Conservation (phyloP, 345 rosid genomes). For the Populus simonii region DNA sequence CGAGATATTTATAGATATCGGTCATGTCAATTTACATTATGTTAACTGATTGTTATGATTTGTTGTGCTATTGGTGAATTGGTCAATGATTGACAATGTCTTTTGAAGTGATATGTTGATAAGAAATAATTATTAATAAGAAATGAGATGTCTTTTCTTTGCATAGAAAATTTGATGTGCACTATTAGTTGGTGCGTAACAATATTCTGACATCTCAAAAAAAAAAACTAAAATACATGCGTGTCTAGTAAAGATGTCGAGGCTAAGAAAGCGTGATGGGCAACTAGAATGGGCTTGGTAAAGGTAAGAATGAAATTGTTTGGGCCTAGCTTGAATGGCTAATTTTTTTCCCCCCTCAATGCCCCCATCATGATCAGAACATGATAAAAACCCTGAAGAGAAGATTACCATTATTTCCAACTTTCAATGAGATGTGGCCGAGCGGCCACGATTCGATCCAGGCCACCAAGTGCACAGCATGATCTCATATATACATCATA, state of each 20-base stretch:
- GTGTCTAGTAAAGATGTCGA: background rate
- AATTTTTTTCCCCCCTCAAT: no score
- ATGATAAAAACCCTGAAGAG: background rate
- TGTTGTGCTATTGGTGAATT: background rate
- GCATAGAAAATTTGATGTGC: no score
- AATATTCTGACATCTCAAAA: no score
- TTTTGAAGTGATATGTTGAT: no score
- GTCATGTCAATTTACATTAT: background rate
- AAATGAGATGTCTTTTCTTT: accelerated
- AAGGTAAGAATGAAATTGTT: no score
- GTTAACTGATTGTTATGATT: accelerated
- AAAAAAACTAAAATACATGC: no score
- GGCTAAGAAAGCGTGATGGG: no score
- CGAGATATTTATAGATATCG: background rate
- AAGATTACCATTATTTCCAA: background rate
- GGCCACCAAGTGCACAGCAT: slow-evolving; percentile 17
- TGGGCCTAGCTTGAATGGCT: no score
- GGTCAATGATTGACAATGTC: accelerated
- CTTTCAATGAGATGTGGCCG: background rate
- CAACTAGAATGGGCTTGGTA: no score
- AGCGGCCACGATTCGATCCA: background rate
- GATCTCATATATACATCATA: slow-evolving; percentile 30
- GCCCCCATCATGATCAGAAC: no score
- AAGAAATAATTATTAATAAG: no score
- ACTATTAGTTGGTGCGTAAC: accelerated